Base-by-base conservation (phyloP, 768 basidiomycete species). In the Lactarius evosmus region DNA sequence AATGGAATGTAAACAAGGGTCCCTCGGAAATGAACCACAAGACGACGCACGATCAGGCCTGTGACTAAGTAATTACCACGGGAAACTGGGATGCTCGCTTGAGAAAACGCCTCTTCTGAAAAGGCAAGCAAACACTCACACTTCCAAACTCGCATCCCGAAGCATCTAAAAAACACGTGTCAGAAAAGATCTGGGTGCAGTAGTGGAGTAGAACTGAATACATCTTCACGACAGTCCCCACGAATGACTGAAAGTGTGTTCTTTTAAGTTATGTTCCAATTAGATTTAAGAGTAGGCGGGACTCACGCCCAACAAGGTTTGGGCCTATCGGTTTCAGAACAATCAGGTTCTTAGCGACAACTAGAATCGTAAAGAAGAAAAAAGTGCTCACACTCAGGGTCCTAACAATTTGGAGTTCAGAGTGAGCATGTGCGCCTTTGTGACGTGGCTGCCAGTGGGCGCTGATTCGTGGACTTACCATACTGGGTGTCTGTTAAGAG, bases 81-180 rank as follows among this genome's bases (percentile, higher is more conserved):
- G 41, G 66, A 67, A 46, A 68, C 67, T 68, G 52, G 12, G 55
- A 40, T 16, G 17, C 33, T 33, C 25, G 36, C 25, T 49, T 49
- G 46, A 64, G 46, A 17, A 40, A 30, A 40, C 32, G 22, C 53
- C 54, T 27, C 44, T 11, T 49, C 27, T 1, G 16, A 25, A 30
- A 8, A 56, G 30, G 36, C 12, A 33, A 40, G 16, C 16, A 22
- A 40, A 51, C 16, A 25, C 66, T 63, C 41, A 68, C 67, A 68
- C 41, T 67, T 68, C 67, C 67, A 68, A 29, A 68, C 67, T 25
- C 67, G 67, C 58, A 68, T 50, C 11, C 29, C 67, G 19, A 63
- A 68, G 51, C 67, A 68, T 36, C 67, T 68, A 25, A 17, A 41
- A 17, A 22, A 19, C 9, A 34, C 4, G 12, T 53, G 49, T 58